Evolutionary conservation across 2,329 filamentous ascomycete genomes (phyloP).

Genomic region (Emmonsiellopsis sp.): DNA sequence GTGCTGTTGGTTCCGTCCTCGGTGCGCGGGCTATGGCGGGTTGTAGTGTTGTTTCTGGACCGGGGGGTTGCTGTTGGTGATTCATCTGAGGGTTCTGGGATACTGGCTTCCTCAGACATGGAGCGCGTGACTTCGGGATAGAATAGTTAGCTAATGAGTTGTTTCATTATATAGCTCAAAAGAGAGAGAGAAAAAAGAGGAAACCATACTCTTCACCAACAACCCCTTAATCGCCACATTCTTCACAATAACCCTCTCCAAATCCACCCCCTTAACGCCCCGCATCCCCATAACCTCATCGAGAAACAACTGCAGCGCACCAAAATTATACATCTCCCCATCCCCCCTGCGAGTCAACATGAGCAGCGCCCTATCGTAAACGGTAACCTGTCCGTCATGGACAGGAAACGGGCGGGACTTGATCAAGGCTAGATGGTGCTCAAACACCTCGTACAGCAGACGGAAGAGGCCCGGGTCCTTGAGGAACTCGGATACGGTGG

Average conservation of each 20-base stretch:
- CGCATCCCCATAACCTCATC: slow-evolving; percentile 28
- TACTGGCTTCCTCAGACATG: neutral
- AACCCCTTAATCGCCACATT: slow-evolving; percentile 19
- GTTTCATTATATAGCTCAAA: neutral
- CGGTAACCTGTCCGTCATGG: slow-evolving; percentile 28
- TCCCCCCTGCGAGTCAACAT: slow-evolving; percentile 24
- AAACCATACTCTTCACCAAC: slow-evolving; percentile 17
- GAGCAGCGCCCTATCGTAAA: slow-evolving; percentile 33
- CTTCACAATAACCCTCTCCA: slow-evolving; percentile 18
- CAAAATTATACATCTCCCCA: slow-evolving; percentile 17
- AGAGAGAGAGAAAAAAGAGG: neutral
- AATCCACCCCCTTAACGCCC: slow-evolving; percentile 9
- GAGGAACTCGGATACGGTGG: slow-evolving; percentile 21
- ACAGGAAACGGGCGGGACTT: slow-evolving; percentile 25
- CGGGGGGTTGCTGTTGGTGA: neutral
- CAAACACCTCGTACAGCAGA: slow-evolving; percentile 24
- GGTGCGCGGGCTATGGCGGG: neutral
- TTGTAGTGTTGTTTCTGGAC: neutral
- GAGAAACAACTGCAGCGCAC: slow-evolving; percentile 29
- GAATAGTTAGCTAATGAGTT: neutral
- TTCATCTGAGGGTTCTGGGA: no score
- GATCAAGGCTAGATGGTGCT: slow-evolving; percentile 26
- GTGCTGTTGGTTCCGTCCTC: neutral
- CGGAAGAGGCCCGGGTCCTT: slow-evolving; percentile 14
- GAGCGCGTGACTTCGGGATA: neutral